Base-by-base conservation (phyloP, 164 flowering plant genomes). In the Tetrastigma voinierianum region DNA sequence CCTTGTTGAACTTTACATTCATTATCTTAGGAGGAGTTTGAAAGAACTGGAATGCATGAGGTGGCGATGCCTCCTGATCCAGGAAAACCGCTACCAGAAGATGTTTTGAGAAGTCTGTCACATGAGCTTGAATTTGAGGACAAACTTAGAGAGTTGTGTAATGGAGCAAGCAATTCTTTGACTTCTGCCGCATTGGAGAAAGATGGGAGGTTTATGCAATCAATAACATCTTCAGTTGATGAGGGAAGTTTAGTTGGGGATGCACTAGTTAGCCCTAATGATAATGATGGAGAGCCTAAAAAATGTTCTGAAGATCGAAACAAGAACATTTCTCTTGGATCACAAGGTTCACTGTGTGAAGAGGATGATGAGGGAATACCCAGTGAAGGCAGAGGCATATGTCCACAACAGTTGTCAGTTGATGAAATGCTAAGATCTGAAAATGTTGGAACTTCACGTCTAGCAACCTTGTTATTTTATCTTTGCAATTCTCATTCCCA, bases 1-100 rank as follows among this genome's bases (percentile, higher is more conserved):
- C 62, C 49, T 67, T 69, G 32, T 8, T 62, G n/a, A 46, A 25
- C 16, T 57, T 64, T 23, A 12, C 23, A 44, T 68, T 71, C 69
- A 64, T 59, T 68, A 55, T 45, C 57, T 23, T 72, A 95, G 99
- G 98, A 94, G 69, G 97, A 96, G 72, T 78, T 83, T 78, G 88
- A 83, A 75, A 82, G 96, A 74, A 86, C 83, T 57, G 96, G 97
- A 20, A 55, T 82, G 72, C 82, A 72, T 68, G 89, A 77, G 56
- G 60, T 61, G 12, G 63, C 60, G 25, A 66, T 74, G 44, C 72
- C 76, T 63, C 73, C 84, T 73, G 87, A 87, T 76, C 80, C 83
- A 73, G 81, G 78, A 61, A 93, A 82, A 81, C 98, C 99, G 54
- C 70, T 32, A 44, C 86, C 94, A 52, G 75, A 75, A 74, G 78